Conservation (phyloP, 2,329 filamentous ascomycete species). For the Rutstroemia sp. region DNA sequence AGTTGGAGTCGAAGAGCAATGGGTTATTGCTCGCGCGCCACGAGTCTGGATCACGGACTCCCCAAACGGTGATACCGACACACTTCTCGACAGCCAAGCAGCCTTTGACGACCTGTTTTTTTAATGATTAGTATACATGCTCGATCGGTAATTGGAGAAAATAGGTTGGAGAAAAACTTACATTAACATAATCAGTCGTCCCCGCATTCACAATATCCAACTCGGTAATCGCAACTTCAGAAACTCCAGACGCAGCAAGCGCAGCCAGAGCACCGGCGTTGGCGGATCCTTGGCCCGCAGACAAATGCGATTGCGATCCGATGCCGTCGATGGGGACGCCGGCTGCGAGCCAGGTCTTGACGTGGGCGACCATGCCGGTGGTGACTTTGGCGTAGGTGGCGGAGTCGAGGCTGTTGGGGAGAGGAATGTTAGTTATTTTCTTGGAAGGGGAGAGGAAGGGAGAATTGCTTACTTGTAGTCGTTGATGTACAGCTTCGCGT, state of each 20-base stretch:
- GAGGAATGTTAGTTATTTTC: constrained; percentile 41
- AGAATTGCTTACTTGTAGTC: constrained; percentile 46
- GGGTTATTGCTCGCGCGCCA: constrained; percentile 44
- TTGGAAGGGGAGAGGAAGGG: constrained; percentile 37
- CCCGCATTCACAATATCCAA: constrained; percentile 42
- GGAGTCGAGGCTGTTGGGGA: constrained; percentile 50
- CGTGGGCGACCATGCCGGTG: constrained; percentile 45
- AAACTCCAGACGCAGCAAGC: constrained; percentile 39
- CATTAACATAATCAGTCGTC: constrained; percentile 12
- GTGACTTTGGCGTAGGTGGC: constrained; percentile 54
- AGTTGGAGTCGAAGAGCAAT: constrained; percentile 46
- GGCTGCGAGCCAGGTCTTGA: constrained; percentile 54
- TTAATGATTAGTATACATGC: background rate
- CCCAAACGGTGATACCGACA: constrained; percentile 29
- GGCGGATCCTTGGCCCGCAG: constrained; percentile 8
- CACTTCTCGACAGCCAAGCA: constrained; percentile 26
- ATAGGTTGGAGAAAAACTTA: constrained; percentile 2
- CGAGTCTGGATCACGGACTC: constrained; percentile 36
- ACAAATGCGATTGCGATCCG: constrained; percentile 23
- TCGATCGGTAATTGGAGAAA: background rate
- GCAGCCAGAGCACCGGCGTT: constrained; percentile 12
- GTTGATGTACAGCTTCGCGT: constrained; percentile 68
- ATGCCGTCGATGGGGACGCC: constrained; percentile 62
- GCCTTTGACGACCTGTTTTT: constrained; percentile 19
- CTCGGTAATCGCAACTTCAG: constrained; percentile 54